Conservation (phyloP, 2,329 filamentous ascomycete species). For the Diaporthe ampelina region DNA sequence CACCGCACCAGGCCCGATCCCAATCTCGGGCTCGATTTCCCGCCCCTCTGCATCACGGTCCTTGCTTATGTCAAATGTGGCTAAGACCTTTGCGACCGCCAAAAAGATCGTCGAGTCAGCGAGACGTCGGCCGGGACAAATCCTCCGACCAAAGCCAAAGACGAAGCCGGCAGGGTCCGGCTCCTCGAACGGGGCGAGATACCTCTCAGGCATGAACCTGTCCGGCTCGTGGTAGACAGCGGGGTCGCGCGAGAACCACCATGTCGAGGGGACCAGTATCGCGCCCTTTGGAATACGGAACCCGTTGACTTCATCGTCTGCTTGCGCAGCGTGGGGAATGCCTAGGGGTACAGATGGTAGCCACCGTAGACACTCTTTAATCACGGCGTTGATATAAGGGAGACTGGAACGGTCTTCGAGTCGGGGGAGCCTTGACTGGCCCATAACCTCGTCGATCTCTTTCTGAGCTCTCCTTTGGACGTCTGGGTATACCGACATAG, state of each 20-base stretch:
- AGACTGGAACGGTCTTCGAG: conserved; percentile 10
- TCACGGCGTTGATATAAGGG: conserved; percentile 32
- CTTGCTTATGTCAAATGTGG: conserved; percentile 9
- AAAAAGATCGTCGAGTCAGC: conserved; percentile 15
- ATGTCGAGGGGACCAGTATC: conserved; percentile 12
- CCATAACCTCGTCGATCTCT: conserved; percentile 26
- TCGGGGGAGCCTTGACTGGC: conserved; percentile 40
- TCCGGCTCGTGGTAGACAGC: conserved; percentile 30
- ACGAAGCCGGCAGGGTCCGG: conserved; percentile 7
- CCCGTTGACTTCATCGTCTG: conserved; percentile 23
- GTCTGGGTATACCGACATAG: conserved; percentile 58
- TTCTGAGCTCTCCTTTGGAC: conserved; percentile 52
- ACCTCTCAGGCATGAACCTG: conserved; percentile 34
- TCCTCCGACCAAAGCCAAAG: conserved; percentile 34
- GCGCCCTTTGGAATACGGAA: conserved; percentile 32
- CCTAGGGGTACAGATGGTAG: conserved; percentile 42
- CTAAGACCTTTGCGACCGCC: neutral
- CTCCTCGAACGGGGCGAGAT: conserved; percentile 23
- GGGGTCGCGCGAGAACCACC: conserved; percentile 27
- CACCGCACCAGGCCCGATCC: neutral
- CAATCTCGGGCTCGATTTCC: conserved; percentile 3
- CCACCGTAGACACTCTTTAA: conserved; percentile 31
- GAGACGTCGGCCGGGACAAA: conserved; percentile 29
- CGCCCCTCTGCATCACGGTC: neutral
- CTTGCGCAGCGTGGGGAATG: conserved; percentile 52